Conservation (phyloP, 108 stramenopile species). For the Skeletonema grethae region DNA sequence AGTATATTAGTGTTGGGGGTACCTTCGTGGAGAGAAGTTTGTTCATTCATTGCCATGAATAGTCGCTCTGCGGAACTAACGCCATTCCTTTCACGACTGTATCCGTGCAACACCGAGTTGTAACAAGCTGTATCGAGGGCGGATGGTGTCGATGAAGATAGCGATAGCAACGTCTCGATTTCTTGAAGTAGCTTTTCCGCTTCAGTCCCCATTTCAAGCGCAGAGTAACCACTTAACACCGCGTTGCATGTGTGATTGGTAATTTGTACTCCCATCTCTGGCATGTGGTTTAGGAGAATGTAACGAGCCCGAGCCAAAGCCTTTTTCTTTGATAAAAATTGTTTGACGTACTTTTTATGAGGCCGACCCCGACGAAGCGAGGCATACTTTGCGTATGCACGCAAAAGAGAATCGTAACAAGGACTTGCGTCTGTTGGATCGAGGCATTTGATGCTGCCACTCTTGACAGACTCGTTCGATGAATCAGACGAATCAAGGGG, state of each 20-base stretch:
- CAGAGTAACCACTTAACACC: conserved; percentile 32
- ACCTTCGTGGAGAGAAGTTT: not conserved
- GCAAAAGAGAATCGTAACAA: conserved; percentile 39
- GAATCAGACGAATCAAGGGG: not conserved
- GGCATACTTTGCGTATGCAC: not conserved
- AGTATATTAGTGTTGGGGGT: not conserved
- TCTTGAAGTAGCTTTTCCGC: conserved; percentile 19
- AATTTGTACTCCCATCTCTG: conserved; percentile 21
- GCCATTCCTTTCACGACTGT: conserved; percentile 1
- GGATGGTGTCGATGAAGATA: conserved; percentile 3
- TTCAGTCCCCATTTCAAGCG: conserved; percentile 37
- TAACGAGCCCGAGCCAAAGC: conserved; percentile 20
- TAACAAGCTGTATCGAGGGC: conserved; percentile 35
- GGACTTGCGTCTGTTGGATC: conserved; percentile 21
- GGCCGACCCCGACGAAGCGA: not conserved
- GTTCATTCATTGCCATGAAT: conserved; percentile 20
- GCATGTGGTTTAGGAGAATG: conserved; percentile 41
- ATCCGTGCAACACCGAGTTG: conserved; percentile 36
- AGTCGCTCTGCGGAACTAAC: conserved; percentile 18
- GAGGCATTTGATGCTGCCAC: conserved; percentile 7
- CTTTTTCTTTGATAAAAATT: not conserved
- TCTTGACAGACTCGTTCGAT: not conserved
- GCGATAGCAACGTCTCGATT: conserved; percentile 25
- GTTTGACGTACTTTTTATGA: not conserved
- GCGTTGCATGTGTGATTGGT: conserved; percentile 31